Evolutionary conservation across 108 stramenopile genomes (phyloP), one percentile per base, ranked within the genome.

Genomic region (Nitzschia sp.): DNA sequence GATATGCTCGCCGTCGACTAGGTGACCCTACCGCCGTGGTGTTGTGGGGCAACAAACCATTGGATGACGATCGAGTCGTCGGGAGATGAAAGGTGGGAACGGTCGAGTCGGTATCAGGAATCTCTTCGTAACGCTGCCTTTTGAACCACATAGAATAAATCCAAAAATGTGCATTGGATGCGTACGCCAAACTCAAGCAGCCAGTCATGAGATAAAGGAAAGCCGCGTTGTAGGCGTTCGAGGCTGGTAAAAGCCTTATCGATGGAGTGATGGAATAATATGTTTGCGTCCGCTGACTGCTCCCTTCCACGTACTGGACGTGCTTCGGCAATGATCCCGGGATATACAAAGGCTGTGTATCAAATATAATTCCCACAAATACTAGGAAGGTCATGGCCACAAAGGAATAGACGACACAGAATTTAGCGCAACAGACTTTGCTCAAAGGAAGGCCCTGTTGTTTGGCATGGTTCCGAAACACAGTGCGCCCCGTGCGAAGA

Each of bases 311-410:
- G 22, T 69, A 38, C 45, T 61, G 69, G 9, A 59, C 16, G 15
- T 73, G 66, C 33, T 68, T 63, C 13, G 66, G 58, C 22, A 81
- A 19, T 15, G 60, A 38, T 30, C 80, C 80, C 48, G 60, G 64
- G 6, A 81, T 26, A 63, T 68, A 76, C 25, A 81, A 45, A 3
- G 80, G 75, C 61, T 81, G 80, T 30, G 68, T 58, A 71, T 81
- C 80, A 26, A 75, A 55, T 30, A 81, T 57, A 15, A 81, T 52
- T 1, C 75, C 80, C 2, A 81, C 60, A 54, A 72, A 77, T 3
- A 76, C 28, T 17, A 81, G 45, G 46, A 81, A 73, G 5, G 38
- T 5, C 30, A 76, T 22, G 2, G 71, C 80, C 45, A 81, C 72
- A 25, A 67, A 53, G 17, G 80, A 73, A 70, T 72, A 69, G 21